Conservation (phyloP, 371 early-diverging fungal genomes). For the Mortierella sp. region DNA sequence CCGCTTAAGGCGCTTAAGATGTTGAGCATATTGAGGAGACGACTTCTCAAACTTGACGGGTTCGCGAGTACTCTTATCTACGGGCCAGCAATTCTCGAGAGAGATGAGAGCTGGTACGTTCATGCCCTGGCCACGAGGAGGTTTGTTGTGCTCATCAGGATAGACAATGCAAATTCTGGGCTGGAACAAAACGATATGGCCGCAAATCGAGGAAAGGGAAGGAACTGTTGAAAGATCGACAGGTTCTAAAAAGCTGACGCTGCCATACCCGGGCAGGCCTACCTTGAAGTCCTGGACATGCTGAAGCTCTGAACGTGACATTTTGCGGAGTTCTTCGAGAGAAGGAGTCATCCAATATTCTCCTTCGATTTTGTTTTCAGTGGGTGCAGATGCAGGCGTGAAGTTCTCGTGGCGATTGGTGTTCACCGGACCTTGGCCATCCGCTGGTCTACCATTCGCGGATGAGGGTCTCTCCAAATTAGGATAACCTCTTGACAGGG, state of each 20-base stretch:
- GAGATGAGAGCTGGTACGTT: constrained; percentile 90
- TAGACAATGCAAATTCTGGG: constrained; percentile 84
- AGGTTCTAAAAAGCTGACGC: constrained; percentile 79
- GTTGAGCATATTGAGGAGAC: constrained; percentile 75
- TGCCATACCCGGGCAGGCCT: constrained; percentile 79
- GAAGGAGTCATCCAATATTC: constrained; percentile 79
- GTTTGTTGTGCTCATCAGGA: constrained; percentile 82
- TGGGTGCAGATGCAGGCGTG: neutral
- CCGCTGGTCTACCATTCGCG: constrained; percentile 5
- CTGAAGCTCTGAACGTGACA: constrained; percentile 80
- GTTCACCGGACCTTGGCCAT: constrained; percentile 2
- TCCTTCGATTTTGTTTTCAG: constrained; percentile 30
- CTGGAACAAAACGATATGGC: constrained; percentile 80
- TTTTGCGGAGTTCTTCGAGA: constrained; percentile 62
- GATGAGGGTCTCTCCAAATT: constrained; percentile 29
- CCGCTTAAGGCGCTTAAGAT: constrained; percentile 75
- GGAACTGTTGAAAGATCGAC: constrained; percentile 83
- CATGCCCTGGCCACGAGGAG: constrained; percentile 86
- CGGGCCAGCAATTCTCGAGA: constrained; percentile 84
- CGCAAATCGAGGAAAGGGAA: constrained; percentile 82
- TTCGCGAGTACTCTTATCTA: constrained; percentile 81
- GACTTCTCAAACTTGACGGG: constrained; percentile 76
- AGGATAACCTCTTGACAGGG: constrained; percentile 20
- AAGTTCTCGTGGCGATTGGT: constrained; percentile 20
- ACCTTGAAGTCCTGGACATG: constrained; percentile 81